A percentile compares a stretch with the other conserved stretches of the same genome.
phyloP scores from a whole-genome alignment of 1,284 basidiomycete genomes.

The Kalmanozyma brasiliensis region DNA sequence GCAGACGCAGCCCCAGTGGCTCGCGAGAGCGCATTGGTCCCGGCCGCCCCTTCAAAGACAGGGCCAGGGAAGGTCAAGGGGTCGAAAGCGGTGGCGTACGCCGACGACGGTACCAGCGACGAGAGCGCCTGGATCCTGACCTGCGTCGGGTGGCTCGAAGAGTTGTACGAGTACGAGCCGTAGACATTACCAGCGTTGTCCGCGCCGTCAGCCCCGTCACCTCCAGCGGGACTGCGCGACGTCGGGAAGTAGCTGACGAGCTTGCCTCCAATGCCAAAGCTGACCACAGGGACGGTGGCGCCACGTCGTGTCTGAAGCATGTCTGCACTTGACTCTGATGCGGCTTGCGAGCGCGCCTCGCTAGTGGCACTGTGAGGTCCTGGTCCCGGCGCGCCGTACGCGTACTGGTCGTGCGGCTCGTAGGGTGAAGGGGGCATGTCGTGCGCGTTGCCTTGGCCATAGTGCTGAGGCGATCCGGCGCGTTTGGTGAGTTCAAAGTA shows the following conservation, averaged over 20 bases:
- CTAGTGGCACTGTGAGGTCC: conserved; percentile 16
- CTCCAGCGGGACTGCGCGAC: conserved; percentile 12
- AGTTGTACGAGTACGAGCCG: conserved; percentile 45
- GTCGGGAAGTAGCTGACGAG: conserved; percentile 61
- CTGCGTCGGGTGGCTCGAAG: conserved; percentile 33
- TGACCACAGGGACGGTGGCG: conserved; percentile 57
- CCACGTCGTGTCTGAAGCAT: conserved; percentile 51
- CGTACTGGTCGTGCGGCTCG: conserved; percentile 29
- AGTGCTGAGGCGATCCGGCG: conserved; percentile 25
- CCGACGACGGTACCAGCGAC: conserved; percentile 48
- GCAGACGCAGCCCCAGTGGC: conserved; percentile 44
- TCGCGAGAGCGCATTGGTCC: conserved; percentile 50
- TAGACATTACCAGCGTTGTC: conserved; percentile 15
- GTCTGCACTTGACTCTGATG: conserved; percentile 36
- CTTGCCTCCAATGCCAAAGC: conserved; percentile 64
- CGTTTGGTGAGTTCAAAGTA: conserved; percentile 23
- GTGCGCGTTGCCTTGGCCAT: conserved; percentile 12
- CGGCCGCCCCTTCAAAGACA: conserved; percentile 51
- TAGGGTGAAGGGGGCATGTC: conserved; percentile 30
- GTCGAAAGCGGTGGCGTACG: conserved; percentile 60
- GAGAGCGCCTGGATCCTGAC: conserved; percentile 49
- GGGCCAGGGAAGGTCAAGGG: conserved; percentile 62
- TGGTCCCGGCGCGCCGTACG: conserved; percentile 12
- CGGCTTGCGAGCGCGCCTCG: conserved; percentile 21
- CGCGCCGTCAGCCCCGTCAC: conserved; percentile 9